Evolutionary conservation across 371 early-diverging fungal species (phyloP), one percentile per base, ranked within the genome.

Genomic region (Dinochytrium kinnereticum): DNA sequence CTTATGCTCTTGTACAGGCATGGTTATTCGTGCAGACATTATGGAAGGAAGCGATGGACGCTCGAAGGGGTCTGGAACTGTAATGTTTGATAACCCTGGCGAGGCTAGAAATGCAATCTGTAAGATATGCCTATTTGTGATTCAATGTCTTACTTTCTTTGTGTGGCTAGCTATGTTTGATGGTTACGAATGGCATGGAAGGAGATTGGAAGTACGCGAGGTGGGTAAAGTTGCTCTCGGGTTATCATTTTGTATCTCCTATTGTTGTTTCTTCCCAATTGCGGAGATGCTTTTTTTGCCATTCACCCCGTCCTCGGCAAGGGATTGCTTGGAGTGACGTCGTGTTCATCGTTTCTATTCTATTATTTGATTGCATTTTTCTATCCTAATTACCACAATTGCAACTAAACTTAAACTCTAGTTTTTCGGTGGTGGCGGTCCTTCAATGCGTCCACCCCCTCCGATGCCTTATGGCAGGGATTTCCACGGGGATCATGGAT

Each of bases 171-270:
- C 77, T 2, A 82, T 83, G 78, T 91, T 91, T 77, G 82, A 93
- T 80, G 90, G 91, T 53, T 90, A 87, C 78, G 93, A 92, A 68
- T 92, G 90, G 90, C 89, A 90, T 75, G 92, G 92, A 59, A 76
- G 91, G 74, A 81, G 80, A 70, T 78, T 94, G 78, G 91, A 91
- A 87, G 95, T 94, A 73, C 89, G 90, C 64, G 90, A 92, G 89
- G 93, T 91, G 78, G 81, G 81, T 75, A 69, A 59, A 33, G 65
- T 28, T 44, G 36, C 68, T 39, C 72, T 40, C 71, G 40, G 34
- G 71, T 34, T 50, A 26, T 51, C 24, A 37, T 67, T 30, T 59
- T 69, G 69, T 37, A 19, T 26, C n/a, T 66, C 37, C 28, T n/a
- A n/a, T n/a, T n/a, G n/a, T n/a, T n/a, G n/a, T n/a, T n/a, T n/a